Percentiles rank a stretch among this genome's conserved stretches.
These are phyloP conservation scores for Vinca minor DNA, from an alignment of 257 asterid genomes.

Conservation along the genomic window DNA sequence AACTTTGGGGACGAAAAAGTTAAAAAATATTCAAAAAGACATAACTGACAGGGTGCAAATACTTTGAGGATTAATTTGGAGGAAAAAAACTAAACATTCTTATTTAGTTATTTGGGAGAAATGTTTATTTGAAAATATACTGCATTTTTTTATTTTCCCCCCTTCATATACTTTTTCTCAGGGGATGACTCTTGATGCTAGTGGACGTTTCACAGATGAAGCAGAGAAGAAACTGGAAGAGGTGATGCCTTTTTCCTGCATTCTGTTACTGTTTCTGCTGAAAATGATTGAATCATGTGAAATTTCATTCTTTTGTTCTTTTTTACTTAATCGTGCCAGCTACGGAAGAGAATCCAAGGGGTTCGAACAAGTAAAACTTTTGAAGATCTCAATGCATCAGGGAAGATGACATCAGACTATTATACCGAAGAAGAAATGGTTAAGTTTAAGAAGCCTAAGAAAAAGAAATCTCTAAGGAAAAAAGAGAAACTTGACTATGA, in stretches of 20 bases:
- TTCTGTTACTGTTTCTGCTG: slow-evolving; percentile 6
- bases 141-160: slow-evolving; percentile 19
- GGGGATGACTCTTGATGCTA: slow-evolving; percentile 87
- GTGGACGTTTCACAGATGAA: slow-evolving; percentile 73
- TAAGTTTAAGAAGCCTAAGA: slow-evolving; percentile 84
- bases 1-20: too few relatives aligned
- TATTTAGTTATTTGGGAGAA: slow-evolving; percentile 1
- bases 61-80: too few relatives aligned
- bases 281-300: slow-evolving; percentile 8
- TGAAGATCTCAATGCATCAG: slow-evolving; percentile 58
- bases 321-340: slow-evolving; percentile 39
- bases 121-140: background rate
- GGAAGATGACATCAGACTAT: slow-evolving; percentile 64
- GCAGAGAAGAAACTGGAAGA: slow-evolving; percentile 88
- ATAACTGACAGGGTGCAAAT: too few relatives aligned
- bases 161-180: slow-evolving; percentile 23
- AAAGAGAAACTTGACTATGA: slow-evolving; percentile 76
- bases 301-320: background rate
- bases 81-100: too few relatives aligned
- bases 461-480: slow-evolving; percentile 84
- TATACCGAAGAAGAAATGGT: slow-evolving; percentile 83
- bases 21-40: too few relatives aligned
- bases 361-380: slow-evolving; percentile 33
- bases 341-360: slow-evolving; percentile 79
- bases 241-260: slow-evolving; percentile 35